Evolutionary conservation across 768 basidiomycete genomes (phyloP).

Genomic region (Boletus eberwhitei): DNA sequence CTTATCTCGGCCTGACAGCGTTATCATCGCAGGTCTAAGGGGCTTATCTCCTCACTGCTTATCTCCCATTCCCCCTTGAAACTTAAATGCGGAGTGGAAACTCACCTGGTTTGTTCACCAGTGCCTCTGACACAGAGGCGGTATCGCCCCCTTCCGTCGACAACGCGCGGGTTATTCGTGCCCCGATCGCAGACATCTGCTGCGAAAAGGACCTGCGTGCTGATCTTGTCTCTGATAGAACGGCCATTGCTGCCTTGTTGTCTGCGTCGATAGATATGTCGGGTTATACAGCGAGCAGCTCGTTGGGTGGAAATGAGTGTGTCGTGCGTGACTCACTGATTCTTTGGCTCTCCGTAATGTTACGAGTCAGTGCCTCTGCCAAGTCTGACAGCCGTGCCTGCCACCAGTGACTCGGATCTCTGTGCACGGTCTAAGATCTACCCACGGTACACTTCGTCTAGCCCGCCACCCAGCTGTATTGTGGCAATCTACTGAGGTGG

Average conservation of each 20-base stretch:
- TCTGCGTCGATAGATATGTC: not conserved
- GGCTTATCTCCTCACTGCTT: slow-evolving; percentile 19
- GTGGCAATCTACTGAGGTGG: too few relatives aligned
- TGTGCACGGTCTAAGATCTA: too few relatives aligned
- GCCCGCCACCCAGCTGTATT: too few relatives aligned
- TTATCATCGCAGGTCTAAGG: slow-evolving; percentile 7
- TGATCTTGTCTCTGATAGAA: slow-evolving; percentile 1
- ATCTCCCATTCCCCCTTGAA: slow-evolving; percentile 6
- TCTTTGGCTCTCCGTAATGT: not conserved
- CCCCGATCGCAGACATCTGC: slow-evolving; percentile 20
- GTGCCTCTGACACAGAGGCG: slow-evolving; percentile 2
- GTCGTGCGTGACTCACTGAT: not conserved
- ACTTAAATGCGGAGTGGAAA: not conserved
- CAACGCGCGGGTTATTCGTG: slow-evolving; percentile 13
- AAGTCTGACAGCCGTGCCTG: too few relatives aligned
- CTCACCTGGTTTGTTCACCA: slow-evolving; percentile 19
- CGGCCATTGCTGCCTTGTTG: slow-evolving; percentile 5
- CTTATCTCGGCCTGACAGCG: slow-evolving; percentile 13
- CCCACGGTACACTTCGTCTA: too few relatives aligned
- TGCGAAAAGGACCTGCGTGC: slow-evolving; percentile 12
- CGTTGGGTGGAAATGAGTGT: not conserved
- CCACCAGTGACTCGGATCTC: too few relatives aligned
- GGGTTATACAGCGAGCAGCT: slow-evolving; percentile 10
- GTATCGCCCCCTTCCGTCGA: slow-evolving; percentile 6
- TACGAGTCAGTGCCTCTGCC: not conserved